Conservation (phyloP, 78 protist genomes). For the Dictyostelium intermedium region DNA sequence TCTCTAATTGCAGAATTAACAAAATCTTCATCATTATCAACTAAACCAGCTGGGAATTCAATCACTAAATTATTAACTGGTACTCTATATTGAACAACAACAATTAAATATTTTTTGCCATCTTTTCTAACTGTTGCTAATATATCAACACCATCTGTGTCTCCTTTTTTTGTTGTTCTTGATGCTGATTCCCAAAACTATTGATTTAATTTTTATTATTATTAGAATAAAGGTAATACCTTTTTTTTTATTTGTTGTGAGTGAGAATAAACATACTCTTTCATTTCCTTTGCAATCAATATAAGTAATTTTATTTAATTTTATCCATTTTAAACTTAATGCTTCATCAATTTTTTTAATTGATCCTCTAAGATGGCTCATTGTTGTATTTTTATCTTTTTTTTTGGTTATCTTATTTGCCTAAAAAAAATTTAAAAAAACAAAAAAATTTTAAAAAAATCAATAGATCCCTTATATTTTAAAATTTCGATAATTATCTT, state of each 20-base stretch:
- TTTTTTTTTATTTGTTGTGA: too few species aligned
- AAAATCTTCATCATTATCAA: slow-evolving; percentile 29
- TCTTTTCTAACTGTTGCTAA: slow-evolving; percentile 32
- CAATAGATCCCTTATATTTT: too few species aligned
- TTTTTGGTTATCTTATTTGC: too few species aligned
- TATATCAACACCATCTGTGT: slow-evolving; percentile 74
- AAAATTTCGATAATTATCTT: too few species aligned
- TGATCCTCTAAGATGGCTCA: not conserved
- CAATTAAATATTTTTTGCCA: slow-evolving; percentile 15
- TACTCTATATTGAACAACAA: slow-evolving; percentile 28
- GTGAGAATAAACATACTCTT: not conserved
- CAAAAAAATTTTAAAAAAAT: not conserved
- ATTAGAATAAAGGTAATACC: not conserved
- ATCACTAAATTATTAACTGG: slow-evolving; percentile 43
- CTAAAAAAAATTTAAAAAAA: too few species aligned
- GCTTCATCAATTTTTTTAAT: not conserved
- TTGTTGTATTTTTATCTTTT: not conserved
- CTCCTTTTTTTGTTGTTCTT: slow-evolving; percentile 48
- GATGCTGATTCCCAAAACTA: slow-evolving; percentile 48
- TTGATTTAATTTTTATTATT: not conserved
- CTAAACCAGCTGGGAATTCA: slow-evolving; percentile 80
- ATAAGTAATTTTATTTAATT: slow-evolving; percentile 21
- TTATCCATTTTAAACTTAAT: slow-evolving; percentile 39
- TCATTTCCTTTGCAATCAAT: slow-evolving; percentile 18
- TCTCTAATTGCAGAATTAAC: slow-evolving; percentile 46